Base-by-base conservation (phyloP, 1,284 basidiomycete species). In the Hemileia vastatrix region DNA sequence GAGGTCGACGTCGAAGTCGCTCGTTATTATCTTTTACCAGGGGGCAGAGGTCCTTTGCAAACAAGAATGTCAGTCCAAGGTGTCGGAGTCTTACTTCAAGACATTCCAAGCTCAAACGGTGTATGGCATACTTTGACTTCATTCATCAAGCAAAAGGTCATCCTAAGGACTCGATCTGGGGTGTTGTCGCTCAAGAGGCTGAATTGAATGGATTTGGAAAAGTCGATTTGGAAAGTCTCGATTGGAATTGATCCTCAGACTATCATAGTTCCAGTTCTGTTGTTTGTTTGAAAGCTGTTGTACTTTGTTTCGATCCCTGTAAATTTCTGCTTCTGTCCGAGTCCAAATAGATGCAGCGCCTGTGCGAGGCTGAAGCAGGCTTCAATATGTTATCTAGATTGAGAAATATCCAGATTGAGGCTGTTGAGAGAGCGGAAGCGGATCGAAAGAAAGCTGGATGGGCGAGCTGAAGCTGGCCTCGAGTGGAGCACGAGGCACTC, bases 41-140 rank as follows among this genome's bases (percentile, higher is more conserved):
- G 68, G 13, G 40, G 56, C 6, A 65, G 57, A 47, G 69, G 69
- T 0, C 70, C 69, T 3, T 49, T 70, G 9, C 70, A 71, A 64
- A 71, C 70, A 1, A 56, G 70, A 33, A 45, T 71, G 40, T 64
- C 54, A 24, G 70, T 68, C 18, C 67, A 71, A 54, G 66, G 66
- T 47, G 70, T 70, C 4, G 56, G 64, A 15, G 63, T 71, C 27
- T 57, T 66, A 8, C 43, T 71, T 24, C 69, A 70, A 57, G 70
- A 71, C 58, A 33, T 68, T 15, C 64, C 68, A 0, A 54, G 64
- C 4, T 3, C n/a, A 2, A 71, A 71, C 43, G 70, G 70, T 5
- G 70, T 64, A 5, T 55, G 32, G 3, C 69, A 70, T 44, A 47
- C 57, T 9, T 47, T 70, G 15, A 65, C 62, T 43, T 43, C 33